A percentile compares a stretch with the other conserved stretches of the same genome.
These are phyloP conservation scores for Starmerella vaccinii DNA, from an alignment of 805 yeast genomes.

Conservation along the genomic window DNA sequence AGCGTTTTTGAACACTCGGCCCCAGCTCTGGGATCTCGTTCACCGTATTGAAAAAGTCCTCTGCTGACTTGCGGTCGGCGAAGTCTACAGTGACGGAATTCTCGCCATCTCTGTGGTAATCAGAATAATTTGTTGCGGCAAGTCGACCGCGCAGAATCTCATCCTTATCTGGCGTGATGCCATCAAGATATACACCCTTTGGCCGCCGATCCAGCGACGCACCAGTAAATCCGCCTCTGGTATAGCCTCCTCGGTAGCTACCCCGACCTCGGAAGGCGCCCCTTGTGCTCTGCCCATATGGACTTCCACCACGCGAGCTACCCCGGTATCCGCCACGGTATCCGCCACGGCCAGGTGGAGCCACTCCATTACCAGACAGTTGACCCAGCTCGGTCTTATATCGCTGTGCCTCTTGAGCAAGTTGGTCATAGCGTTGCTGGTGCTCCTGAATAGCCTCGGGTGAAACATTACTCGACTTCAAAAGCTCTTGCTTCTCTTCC, in stretches of 20 bases:
- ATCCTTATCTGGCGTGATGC: slow-evolving; percentile 28
- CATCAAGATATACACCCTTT: slow-evolving; percentile 29
- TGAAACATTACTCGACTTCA: slow-evolving; percentile 27
- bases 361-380: slow-evolving; percentile 8
- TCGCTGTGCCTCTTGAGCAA: slow-evolving; percentile 29
- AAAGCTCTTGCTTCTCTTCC: slow-evolving; percentile 32
- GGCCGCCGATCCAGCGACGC: slow-evolving; percentile 34
- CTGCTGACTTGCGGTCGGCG: slow-evolving; percentile 34
- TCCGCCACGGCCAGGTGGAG: slow-evolving; percentile 6
- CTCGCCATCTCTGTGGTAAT: slow-evolving; percentile 19
- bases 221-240: slow-evolving; percentile 21
- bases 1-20: slow-evolving; percentile 25
- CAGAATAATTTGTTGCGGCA: slow-evolving; percentile 21
- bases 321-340: slow-evolving; percentile 7
- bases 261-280: slow-evolving; percentile 24
- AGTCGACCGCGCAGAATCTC: slow-evolving; percentile 31
- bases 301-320: slow-evolving; percentile 12
- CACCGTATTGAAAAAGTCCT: slow-evolving; percentile 28
- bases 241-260: slow-evolving; percentile 24
- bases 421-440: slow-evolving; percentile 25
- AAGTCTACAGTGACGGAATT: slow-evolving; percentile 25
- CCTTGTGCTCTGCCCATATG: slow-evolving; percentile 16
- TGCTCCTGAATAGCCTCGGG: slow-evolving; percentile 20
- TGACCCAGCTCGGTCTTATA: slow-evolving; percentile 32
- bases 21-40: slow-evolving; percentile 29